A percentile compares a stretch with the other conserved stretches of the same genome.
These are phyloP conservation scores for Neoscytalidium dimidiatum DNA, from an alignment of 2,329 filamentous ascomycete species.

Conservation along the genomic window DNA sequence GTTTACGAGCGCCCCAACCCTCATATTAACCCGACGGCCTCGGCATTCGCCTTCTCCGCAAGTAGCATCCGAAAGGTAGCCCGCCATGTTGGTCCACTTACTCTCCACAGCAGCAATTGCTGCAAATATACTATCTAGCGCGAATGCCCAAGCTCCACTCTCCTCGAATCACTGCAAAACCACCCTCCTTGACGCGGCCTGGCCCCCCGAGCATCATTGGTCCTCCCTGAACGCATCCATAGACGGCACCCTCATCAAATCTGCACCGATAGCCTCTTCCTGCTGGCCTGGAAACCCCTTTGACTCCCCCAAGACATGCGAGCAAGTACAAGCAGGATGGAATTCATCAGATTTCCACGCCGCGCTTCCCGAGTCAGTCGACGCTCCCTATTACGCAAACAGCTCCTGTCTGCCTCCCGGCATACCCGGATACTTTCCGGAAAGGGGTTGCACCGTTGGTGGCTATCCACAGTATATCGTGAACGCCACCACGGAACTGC, in stretches of 20 bases:
- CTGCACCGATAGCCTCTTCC: slow-evolving; percentile 46
- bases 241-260: slow-evolving; percentile 45
- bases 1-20: no score
- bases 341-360: slow-evolving; percentile 33
- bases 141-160: neutral
- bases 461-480: neutral
- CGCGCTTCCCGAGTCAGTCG: neutral
- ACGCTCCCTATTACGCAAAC: neutral
- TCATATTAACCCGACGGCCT: no score
- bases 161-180: slow-evolving; percentile 45
- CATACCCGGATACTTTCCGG: slow-evolving; percentile 27
- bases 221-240: slow-evolving; percentile 48
- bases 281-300: slow-evolving; percentile 46
- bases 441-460: slow-evolving; percentile 26
- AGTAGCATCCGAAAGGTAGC: no score
- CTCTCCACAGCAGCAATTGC: neutral
- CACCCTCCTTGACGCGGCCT: slow-evolving; percentile 46
- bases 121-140: neutral
- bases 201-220: slow-evolving; percentile 54
- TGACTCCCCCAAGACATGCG: slow-evolving; percentile 26
- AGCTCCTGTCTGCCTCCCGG: slow-evolving; percentile 34
- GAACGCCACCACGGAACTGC: slow-evolving; percentile 1
- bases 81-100: neutral
- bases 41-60: no score
- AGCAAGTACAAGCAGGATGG: slow-evolving; percentile 31